Evolutionary conservation across 805 yeast genomes (phyloP).

Genomic region (Debaryomyces prosopidis): DNA sequence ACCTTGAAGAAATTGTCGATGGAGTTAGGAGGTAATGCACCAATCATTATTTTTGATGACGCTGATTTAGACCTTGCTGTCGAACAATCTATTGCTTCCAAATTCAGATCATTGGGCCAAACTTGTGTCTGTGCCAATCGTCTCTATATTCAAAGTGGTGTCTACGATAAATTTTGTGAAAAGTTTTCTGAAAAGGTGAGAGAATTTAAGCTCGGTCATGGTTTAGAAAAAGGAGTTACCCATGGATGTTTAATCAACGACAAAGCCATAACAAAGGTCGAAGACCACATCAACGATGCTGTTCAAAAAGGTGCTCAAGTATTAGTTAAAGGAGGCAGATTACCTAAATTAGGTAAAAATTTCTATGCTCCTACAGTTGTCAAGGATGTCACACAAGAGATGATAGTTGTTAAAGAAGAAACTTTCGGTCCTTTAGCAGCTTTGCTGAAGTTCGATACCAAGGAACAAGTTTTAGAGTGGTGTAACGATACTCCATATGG

Average conservation of each 20-base stretch:
- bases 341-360: slow-evolving; percentile 48
- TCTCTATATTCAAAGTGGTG: slow-evolving; percentile 59
- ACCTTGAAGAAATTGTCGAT: slow-evolving; percentile 70
- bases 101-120: slow-evolving; percentile 78
- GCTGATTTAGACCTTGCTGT: slow-evolving; percentile 69
- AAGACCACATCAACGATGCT: slow-evolving; percentile 56
- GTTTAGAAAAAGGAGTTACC: slow-evolving; percentile 50
- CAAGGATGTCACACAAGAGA: slow-evolving; percentile 49
- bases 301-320: slow-evolving; percentile 53
- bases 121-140: slow-evolving; percentile 82
- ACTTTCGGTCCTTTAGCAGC: slow-evolving; percentile 70
- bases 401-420: slow-evolving; percentile 55
- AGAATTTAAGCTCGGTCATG: slow-evolving; percentile 55
- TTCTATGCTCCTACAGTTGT: slow-evolving; percentile 59
- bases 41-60: slow-evolving; percentile 72
- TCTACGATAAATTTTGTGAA: slow-evolving; percentile 63
- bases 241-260: slow-evolving; percentile 60
- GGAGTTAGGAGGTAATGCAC: slow-evolving; percentile 83
- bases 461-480: slow-evolving; percentile 51
- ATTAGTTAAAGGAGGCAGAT: slow-evolving; percentile 52
- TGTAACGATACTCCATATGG: slow-evolving; percentile 61
- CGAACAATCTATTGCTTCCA: slow-evolving; percentile 62
- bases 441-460: slow-evolving; percentile 51
- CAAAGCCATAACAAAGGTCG: slow-evolving; percentile 52
- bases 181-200: slow-evolving; percentile 49